phyloP scores from a whole-genome alignment of 768 basidiomycete species.

The Phanerochaete carnosa region DNA sequence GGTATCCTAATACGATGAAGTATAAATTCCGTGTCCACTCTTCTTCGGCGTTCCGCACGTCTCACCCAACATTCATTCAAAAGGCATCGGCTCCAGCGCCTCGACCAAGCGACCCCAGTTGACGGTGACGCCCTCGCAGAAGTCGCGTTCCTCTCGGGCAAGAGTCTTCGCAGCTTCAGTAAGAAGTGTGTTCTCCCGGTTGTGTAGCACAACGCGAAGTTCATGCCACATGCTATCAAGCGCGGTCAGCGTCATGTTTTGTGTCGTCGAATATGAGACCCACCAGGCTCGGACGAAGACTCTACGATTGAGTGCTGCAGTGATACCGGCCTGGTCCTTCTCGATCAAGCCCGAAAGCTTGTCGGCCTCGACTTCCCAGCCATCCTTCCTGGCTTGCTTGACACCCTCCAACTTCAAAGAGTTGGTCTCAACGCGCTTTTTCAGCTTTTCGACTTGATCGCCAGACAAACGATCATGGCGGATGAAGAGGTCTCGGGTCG shows the following conservation, averaged over 20 bases:
- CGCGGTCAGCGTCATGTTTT: background rate
- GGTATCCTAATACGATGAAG: constrained; percentile 10
- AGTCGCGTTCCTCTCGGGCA: constrained; percentile 70
- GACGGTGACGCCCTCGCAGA: constrained; percentile 53
- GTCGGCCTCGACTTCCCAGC: constrained; percentile 87
- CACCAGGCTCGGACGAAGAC: constrained; percentile 88
- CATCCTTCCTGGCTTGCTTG: constrained; percentile 67
- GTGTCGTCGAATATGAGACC: constrained; percentile 18
- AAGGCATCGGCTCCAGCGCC: constrained; percentile 79
- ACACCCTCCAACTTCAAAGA: constrained; percentile 75
- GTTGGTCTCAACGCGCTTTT: constrained; percentile 79
- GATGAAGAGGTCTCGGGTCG: constrained; percentile 81
- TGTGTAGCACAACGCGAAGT: constrained; percentile 87
- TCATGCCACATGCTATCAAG: constrained; percentile 86
- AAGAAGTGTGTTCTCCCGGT: constrained; percentile 81
- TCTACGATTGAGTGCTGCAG: constrained; percentile 68
- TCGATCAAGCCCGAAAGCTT: constrained; percentile 69
- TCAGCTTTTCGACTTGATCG: constrained; percentile 85
- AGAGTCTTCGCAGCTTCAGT: constrained; percentile 72
- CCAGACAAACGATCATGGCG: constrained; percentile 86
- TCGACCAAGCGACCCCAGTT: constrained; percentile 78
- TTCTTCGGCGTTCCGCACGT: background rate
- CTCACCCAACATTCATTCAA: constrained; percentile 48
- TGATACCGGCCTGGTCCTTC: constrained; percentile 81
- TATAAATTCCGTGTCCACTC: background rate